Conservation (phyloP, 2,329 filamentous ascomycete species). For the Nemania bipapillata region DNA sequence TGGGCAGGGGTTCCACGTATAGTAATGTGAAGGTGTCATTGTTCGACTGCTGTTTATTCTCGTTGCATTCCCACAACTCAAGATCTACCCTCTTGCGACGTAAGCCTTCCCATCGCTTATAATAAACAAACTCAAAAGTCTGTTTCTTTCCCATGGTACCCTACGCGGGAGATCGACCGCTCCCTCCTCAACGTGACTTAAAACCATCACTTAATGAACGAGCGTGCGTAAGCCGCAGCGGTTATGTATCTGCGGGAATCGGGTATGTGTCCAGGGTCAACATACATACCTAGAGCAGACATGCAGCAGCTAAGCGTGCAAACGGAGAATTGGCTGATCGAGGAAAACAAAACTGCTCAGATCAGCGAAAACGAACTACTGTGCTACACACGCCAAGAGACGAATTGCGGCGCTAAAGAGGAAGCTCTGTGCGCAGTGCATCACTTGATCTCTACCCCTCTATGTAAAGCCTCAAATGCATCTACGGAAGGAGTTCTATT, state of each 20-base stretch:
- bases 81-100: constrained; percentile 10
- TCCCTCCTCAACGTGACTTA: neutral
- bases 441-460: constrained; percentile 6
- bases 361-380: neutral
- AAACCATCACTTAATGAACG: neutral
- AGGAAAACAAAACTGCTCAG: too few species aligned
- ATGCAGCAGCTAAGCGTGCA: constrained; percentile 19
- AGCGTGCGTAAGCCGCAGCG: constrained; percentile 11
- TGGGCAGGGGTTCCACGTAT: constrained; percentile 6
- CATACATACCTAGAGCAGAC: neutral
- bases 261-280: constrained; percentile 14
- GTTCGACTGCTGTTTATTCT: neutral
- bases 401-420: neutral
- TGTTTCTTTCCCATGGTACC: neutral
- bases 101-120: constrained; percentile 13
- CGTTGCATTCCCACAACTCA: neutral
- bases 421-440: neutral
- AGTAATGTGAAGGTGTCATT: neutral
- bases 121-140: neutral
- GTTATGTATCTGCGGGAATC: constrained; percentile 3
- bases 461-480: neutral
- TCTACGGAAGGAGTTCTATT: neutral
- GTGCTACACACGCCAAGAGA: constrained; percentile 2
- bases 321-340: neutral
- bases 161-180: constrained; percentile 8